Conservation (phyloP, 2,329 filamentous ascomycete species). For the Kalmusia sp. region DNA sequence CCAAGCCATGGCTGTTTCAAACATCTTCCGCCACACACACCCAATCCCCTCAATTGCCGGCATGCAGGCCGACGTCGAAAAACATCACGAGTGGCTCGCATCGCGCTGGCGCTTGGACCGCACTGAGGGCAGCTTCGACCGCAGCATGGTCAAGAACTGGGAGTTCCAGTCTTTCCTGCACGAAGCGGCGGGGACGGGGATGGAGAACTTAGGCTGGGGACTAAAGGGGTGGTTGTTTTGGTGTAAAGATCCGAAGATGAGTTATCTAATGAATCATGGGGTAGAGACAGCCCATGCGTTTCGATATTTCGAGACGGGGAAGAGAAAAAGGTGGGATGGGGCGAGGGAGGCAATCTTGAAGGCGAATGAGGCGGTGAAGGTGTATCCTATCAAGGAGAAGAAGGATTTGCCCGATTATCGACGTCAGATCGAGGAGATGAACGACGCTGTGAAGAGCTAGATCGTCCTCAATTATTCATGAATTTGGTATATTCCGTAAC, state of each 20-base stretch:
- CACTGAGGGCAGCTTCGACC: conserved; percentile 22
- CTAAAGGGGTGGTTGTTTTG: conserved; percentile 45
- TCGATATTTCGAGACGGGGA: conserved; percentile 44
- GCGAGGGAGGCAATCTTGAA: conserved; percentile 21
- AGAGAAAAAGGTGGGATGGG: conserved; percentile 29
- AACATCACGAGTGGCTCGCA: conserved; percentile 20
- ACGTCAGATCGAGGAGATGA: not conserved
- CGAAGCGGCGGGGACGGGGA: conserved; percentile 38
- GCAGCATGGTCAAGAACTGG: conserved; percentile 24
- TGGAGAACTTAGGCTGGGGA: conserved; percentile 43
- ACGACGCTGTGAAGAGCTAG: not conserved
- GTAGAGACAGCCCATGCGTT: conserved; percentile 42
- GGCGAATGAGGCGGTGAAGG: conserved; percentile 20
- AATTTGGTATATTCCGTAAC: no score
- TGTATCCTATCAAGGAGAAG: conserved; percentile 15
- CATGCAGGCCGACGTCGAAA: conserved; percentile 16
- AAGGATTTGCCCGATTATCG: conserved; percentile 1
- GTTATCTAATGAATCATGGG: conserved; percentile 40
- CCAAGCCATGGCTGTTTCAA: conserved; percentile 21
- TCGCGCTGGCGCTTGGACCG: conserved; percentile 15
- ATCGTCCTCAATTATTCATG: no score
- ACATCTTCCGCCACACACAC: conserved; percentile 20
- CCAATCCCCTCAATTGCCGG: conserved; percentile 7
- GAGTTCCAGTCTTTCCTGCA: conserved; percentile 40
- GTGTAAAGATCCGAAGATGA: conserved; percentile 41